A percentile compares a stretch with the other conserved stretches of the same genome.
These are phyloP conservation scores for Pseudoturritis turrita DNA, from an alignment of 345 rosid genomes.

Conservation along the genomic window DNA sequence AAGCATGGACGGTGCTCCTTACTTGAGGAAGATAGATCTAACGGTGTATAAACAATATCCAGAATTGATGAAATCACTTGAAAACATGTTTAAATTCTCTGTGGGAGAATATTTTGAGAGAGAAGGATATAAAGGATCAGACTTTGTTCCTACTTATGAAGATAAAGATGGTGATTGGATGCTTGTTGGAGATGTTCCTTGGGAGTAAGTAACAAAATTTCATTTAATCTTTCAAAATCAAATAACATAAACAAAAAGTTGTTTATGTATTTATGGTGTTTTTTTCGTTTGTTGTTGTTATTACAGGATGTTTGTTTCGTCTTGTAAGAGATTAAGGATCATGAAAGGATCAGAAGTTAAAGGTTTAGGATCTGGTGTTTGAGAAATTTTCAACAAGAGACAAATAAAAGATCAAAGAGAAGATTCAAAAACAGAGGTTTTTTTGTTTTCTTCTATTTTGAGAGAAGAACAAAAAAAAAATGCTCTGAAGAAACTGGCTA, in stretches of 20 bases:
- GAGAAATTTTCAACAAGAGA: neutral
- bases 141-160: constrained; percentile 73
- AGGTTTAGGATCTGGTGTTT: constrained; percentile 66
- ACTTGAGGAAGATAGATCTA: constrained; percentile 74
- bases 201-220: constrained; percentile 40
- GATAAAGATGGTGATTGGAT: constrained; percentile 92
- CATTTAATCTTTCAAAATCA: neutral
- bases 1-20: constrained; percentile 94
- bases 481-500: constrained; percentile 36
- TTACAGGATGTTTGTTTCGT: constrained; percentile 78
- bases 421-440: constrained; percentile 17
- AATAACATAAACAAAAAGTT: neutral
- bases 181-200: constrained; percentile 89
- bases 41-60: constrained; percentile 52
- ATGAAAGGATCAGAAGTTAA: constrained; percentile 91
- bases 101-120: constrained; percentile 64
- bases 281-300: neutral
- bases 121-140: constrained; percentile 85
- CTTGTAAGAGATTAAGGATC: constrained; percentile 87
- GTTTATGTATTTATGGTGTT: constrained; percentile 9
- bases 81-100: constrained; percentile 70
- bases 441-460: neutral
- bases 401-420: constrained; percentile 11
- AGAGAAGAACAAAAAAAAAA: constrained; percentile 2
- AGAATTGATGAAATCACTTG: constrained; percentile 57